These are phyloP conservation scores for Karstenula rhodostoma DNA, from an alignment of 2,329 filamentous ascomycete genomes.

Conservation along the genomic window DNA sequence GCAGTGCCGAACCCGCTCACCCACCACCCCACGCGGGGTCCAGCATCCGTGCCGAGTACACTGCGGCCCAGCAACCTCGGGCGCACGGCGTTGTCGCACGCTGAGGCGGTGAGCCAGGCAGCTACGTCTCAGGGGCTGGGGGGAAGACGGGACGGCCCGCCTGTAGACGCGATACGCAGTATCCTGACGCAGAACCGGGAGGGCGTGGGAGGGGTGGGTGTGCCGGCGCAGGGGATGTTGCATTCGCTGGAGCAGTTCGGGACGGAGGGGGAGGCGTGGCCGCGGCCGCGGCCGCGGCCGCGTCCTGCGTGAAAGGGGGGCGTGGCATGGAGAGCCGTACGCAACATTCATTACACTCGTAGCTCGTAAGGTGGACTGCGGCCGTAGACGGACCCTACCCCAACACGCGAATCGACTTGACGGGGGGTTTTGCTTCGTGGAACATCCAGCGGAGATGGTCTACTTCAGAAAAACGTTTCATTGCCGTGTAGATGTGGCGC, in stretches of 20 bases:
- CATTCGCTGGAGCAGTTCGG: slow-evolving; percentile 10
- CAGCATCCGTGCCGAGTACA: background rate
- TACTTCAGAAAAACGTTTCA: too few relatives aligned
- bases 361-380: too few relatives aligned
- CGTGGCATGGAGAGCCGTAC: too few relatives aligned
- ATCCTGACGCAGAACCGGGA: background rate
- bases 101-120: background rate
- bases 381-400: too few relatives aligned
- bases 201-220: background rate
- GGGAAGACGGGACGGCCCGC: background rate
- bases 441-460: too few relatives aligned
- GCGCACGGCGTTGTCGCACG: background rate
- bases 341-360: too few relatives aligned
- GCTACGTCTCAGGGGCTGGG: background rate
- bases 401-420: too few relatives aligned
- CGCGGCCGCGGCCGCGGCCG: background rate
- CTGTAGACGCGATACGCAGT: background rate
- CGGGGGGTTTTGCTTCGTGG: too few relatives aligned
- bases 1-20: background rate
- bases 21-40: background rate
- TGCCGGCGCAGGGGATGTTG: slow-evolving; percentile 10
- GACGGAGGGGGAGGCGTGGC: slow-evolving; percentile 4
- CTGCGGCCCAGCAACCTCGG: background rate
- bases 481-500: too few relatives aligned
- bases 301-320: too few relatives aligned